Evolutionary conservation across 345 rosid species (phyloP).

Genomic region (Syzygium oleosum): DNA sequence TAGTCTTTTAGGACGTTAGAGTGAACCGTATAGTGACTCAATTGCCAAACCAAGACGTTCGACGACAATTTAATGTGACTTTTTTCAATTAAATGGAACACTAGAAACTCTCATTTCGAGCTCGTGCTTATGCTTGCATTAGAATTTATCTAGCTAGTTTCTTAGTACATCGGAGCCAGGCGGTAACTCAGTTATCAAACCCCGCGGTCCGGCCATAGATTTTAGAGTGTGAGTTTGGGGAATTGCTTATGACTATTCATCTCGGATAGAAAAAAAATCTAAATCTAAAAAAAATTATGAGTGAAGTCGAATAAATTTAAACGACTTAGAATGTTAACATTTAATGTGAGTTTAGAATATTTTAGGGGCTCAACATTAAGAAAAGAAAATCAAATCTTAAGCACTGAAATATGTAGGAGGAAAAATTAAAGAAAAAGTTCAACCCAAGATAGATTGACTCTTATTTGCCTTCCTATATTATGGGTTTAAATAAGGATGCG

Average conservation of each 20-base stretch:
- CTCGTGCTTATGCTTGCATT: not conserved
- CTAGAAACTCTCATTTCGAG: not conserved
- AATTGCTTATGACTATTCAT: not conserved
- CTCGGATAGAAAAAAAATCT: not conserved
- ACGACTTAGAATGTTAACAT: rapidly evolving
- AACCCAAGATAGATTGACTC: not conserved
- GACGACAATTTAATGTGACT: not conserved
- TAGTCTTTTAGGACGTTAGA: not conserved
- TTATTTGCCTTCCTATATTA: not conserved
- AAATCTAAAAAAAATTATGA: not conserved
- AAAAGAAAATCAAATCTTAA: not conserved
- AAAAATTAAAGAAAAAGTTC: not conserved
- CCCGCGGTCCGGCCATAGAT: rapidly evolving
- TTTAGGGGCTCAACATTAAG: not conserved
- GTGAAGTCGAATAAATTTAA: not conserved
- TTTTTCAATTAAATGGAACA: not conserved
- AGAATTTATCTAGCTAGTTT: not conserved
- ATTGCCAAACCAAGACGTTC: not conserved
- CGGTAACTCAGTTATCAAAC: not conserved
- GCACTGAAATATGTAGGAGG: not conserved
- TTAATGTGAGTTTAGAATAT: not conserved
- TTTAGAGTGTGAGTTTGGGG: not conserved
- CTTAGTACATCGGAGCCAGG: rapidly evolving
- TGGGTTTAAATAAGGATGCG: not conserved
- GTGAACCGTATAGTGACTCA: not conserved